Conservation (phyloP, 345 rosid species). For the Citrus reticulata region DNA sequence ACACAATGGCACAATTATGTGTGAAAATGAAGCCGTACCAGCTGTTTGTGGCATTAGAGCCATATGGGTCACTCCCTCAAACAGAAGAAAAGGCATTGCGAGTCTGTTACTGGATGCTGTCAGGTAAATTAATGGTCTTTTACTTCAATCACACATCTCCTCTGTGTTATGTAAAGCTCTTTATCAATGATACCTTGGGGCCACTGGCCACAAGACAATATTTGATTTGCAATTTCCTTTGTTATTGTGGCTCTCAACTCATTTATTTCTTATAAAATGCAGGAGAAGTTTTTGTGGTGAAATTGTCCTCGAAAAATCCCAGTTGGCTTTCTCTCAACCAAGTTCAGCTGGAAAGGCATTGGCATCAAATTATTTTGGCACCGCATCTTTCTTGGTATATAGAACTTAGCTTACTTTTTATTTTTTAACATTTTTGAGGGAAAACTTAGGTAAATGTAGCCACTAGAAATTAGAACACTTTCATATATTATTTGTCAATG, state of each 20-base stretch:
- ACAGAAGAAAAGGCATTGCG: conserved; percentile 77
- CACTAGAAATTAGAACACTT: not conserved
- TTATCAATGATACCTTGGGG: not conserved
- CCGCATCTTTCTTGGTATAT: conserved; percentile 53
- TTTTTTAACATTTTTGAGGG: too few relatives aligned
- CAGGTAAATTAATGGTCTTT: conserved; percentile 40
- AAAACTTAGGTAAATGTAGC: not conserved
- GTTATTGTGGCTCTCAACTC: not conserved
- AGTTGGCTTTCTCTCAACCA: conserved; percentile 80
- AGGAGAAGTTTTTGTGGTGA: conserved; percentile 64
- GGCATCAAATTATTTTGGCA: conserved; percentile 51
- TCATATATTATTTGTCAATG: not conserved
- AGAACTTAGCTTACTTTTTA: conserved; percentile 21
- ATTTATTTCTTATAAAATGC: conserved; percentile 15
- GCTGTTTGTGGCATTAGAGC: conserved; percentile 85
- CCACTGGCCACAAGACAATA: too few relatives aligned
- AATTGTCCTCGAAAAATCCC: conserved; percentile 38
- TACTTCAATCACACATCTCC: not conserved
- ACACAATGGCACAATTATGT: conserved; percentile 43
- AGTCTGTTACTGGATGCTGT: conserved; percentile 62
- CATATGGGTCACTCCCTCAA: conserved; percentile 80
- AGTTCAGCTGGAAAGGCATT: conserved; percentile 62
- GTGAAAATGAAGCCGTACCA: conserved; percentile 48
- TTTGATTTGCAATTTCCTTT: not conserved
- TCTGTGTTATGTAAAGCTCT: not conserved